Evolutionary conservation across 768 basidiomycete species (phyloP), one percentile per base, ranked within the genome.

Genomic region (Kwoniella dejecticola): DNA sequence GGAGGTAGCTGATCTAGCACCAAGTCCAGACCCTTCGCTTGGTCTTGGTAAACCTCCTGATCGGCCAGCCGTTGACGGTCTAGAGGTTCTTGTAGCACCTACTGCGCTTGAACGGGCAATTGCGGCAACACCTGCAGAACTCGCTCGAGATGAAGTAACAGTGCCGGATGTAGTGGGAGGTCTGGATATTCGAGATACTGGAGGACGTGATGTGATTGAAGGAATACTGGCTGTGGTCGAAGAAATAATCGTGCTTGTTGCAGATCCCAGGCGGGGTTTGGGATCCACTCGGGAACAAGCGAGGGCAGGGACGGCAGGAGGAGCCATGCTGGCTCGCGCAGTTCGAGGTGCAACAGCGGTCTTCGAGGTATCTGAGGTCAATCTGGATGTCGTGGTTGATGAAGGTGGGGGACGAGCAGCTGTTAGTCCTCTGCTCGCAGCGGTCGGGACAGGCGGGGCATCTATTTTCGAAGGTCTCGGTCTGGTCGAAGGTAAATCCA

Each of bases 31-130:
- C 23, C 52, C 57, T 11, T 36, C 30, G 2, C 46, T 57, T 17
- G 64, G 59, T 41, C 50, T 40, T 31, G 63, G 57, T 21, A 60
- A 45, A 30, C 57, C 56, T 4, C 19, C 21, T 0, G 44, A 36
- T 3, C 30, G 49, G 30, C 29, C 26, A 13, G 26, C 30, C 15
- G 29, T 40, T 5, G 53, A 54, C 23, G 44, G 60, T 48, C 52
- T 19, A 27, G 53, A 10, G 12, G 38, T 15, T 44, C 45, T 45
- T 2, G 47, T 12, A 48, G 54, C 15, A 29, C 40, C 5, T 33
- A 3, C 12, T 17, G 47, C 11, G 10, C 21, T 44, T 6, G 8
- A 7, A 38, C 33, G 4, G 29, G 49, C 30, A 2, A 27, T n/a
- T 21, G 5, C 19, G 11, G 29, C 26, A 23, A 24, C 11, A 23